Conservation (phyloP, 108 stramenopile genomes). For the Phaeodactylum tricornutum region DNA sequence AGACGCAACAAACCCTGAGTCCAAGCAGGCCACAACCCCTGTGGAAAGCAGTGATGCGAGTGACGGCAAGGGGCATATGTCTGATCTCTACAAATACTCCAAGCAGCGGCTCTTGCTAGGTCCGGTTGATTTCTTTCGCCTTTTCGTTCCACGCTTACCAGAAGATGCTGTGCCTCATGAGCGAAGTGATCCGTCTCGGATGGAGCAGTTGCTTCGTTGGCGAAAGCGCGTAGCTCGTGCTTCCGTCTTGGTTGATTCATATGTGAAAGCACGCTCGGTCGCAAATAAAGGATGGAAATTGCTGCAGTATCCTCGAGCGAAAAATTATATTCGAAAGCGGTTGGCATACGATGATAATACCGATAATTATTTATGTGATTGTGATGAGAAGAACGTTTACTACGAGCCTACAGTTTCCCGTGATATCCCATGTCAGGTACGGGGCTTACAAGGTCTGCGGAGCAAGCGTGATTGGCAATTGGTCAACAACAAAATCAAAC, state of each 20-base stretch:
- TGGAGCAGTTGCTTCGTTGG: conserved; percentile 33
- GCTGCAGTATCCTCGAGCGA: not conserved
- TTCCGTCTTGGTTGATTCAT: conserved; percentile 42
- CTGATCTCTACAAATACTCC: conserved; percentile 26
- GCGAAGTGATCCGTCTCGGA: conserved; percentile 27
- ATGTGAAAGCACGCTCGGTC: conserved; percentile 31
- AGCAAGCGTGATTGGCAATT: not conserved
- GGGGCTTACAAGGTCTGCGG: not conserved
- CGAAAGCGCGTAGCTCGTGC: conserved; percentile 51
- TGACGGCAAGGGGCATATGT: conserved; percentile 6
- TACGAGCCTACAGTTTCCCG: conserved; percentile 63
- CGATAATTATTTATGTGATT: conserved; percentile 46
- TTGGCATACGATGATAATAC: conserved; percentile 57
- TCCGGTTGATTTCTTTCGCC: conserved; percentile 52
- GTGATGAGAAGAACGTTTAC: conserved; percentile 34
- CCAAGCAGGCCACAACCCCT: not conserved
- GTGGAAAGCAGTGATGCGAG: not conserved
- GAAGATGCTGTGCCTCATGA: conserved; percentile 22
- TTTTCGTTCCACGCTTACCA: conserved; percentile 46
- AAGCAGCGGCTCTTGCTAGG: conserved; percentile 37
- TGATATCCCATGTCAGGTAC: conserved; percentile 32
- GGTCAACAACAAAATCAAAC: not conserved
- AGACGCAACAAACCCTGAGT: not conserved
- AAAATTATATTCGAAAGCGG: conserved; percentile 15
- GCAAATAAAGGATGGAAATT: conserved; percentile 55